Evolutionary conservation across 257 asterid genomes (phyloP).

Genomic region (Catharanthus roseus): DNA sequence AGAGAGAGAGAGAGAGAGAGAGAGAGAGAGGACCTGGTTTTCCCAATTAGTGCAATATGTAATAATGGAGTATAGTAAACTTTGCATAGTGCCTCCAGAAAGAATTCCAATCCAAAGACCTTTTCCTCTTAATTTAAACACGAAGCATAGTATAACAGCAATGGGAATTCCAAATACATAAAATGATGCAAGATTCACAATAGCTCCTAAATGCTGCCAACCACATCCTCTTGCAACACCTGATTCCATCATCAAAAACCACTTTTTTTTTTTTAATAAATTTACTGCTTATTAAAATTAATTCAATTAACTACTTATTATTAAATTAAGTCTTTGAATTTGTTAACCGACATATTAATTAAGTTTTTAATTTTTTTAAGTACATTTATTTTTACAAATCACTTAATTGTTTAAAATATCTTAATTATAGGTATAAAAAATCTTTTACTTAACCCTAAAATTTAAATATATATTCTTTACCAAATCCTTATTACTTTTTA

Average conservation of each 20-base stretch:
- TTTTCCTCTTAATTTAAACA: conserved; percentile 30
- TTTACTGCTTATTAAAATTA: too few species aligned
- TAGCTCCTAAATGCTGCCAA: conserved; percentile 57
- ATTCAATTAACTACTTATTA: too few species aligned
- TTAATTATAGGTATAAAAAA: too few species aligned
- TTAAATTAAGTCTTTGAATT: too few species aligned
- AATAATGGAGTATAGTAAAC: conserved; percentile 28
- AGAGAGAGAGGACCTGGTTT: conserved; percentile 12
- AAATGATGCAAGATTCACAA: conserved; percentile 45
- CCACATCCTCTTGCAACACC: conserved; percentile 66
- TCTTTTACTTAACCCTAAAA: too few species aligned
- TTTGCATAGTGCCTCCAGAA: conserved; percentile 30
- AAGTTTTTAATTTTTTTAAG: too few species aligned
- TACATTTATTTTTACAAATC: too few species aligned
- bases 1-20: background rate
- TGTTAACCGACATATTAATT: too few species aligned
- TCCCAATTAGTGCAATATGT: conserved; percentile 43
- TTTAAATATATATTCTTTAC: too few species aligned
- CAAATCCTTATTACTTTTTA: too few species aligned
- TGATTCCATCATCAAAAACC: background rate
- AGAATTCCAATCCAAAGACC: conserved; percentile 58
- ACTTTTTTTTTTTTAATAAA: too few species aligned
- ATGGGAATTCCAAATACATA: conserved; percentile 48
- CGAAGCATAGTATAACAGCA: conserved; percentile 33
- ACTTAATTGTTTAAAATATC: too few species aligned